Conservation (phyloP, 1,139 yeast species). For the Zygoascus hellenicus region DNA sequence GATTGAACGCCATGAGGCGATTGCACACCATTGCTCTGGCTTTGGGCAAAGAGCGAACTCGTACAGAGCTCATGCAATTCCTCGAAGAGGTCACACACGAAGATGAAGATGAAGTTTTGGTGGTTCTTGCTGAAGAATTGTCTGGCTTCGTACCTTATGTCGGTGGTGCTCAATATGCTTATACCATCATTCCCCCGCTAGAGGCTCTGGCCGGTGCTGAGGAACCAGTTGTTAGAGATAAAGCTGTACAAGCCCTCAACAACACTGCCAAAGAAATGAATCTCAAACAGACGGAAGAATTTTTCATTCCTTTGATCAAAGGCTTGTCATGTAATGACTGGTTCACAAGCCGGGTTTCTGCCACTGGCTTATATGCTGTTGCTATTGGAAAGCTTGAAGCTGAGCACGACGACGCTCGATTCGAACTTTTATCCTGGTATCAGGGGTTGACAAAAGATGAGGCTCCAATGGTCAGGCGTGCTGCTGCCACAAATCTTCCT, state of each 20-base stretch:
- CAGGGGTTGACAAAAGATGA: conserved; percentile 77
- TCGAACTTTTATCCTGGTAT: conserved; percentile 58
- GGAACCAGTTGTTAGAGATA: conserved; percentile 96
- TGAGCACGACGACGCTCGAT: conserved; percentile 24
- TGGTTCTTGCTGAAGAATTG: conserved; percentile 85
- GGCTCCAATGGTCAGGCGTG: conserved; percentile 96
- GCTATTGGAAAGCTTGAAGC: conserved; percentile 52
- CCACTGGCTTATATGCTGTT: conserved; percentile 79
- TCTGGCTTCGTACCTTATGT: conserved; percentile 81
- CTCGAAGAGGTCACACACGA: conserved; percentile 89
- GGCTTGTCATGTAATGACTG: conserved; percentile 83
- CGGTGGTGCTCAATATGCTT: conserved; percentile 79
- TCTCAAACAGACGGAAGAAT: conserved; percentile 58
- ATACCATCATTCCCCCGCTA: conserved; percentile 75
- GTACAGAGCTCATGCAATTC: conserved; percentile 85
- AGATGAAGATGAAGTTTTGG: conserved; percentile 96
- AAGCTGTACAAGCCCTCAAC: conserved; percentile 84
- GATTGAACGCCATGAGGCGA: conserved; percentile 93
- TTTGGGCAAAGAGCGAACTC: conserved; percentile 87
- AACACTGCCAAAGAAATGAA: conserved; percentile 59
- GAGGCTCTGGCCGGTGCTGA: conserved; percentile 88
- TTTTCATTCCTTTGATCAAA: conserved; percentile 70
- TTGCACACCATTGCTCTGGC: conserved; percentile 94
- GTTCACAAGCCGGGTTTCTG: conserved; percentile 91
- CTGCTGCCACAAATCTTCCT: conserved; percentile 85